Evolutionary conservation across 78 protist genomes (phyloP).

Genomic region (Dictyostelium discoideum): DNA sequence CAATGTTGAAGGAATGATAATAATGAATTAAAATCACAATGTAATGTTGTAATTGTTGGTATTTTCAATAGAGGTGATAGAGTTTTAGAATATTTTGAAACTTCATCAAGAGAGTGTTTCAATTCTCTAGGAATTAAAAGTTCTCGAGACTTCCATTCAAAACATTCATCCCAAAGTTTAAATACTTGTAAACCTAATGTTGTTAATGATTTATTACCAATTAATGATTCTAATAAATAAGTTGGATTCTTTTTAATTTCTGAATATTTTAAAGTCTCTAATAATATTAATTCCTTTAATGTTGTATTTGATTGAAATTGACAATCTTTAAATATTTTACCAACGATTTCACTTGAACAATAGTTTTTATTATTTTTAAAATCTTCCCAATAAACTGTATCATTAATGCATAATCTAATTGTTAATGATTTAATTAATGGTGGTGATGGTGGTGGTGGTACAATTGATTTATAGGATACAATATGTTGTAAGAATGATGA

Average conservation of each 20-base stretch:
- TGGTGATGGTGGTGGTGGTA: neutral
- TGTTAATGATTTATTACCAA: neutral
- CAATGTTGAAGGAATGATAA: neutral
- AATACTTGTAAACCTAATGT: neutral
- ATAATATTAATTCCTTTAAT: neutral
- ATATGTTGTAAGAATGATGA: neutral
- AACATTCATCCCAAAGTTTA: neutral
- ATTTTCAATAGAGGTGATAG: neutral
- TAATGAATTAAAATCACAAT: neutral
- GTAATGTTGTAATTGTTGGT: neutral
- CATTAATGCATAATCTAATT: neutral
- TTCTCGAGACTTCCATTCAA: too few species aligned
- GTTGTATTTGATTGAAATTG: neutral
- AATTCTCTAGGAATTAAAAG: too few species aligned
- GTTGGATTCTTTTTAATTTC: neutral
- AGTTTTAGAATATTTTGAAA: neutral
- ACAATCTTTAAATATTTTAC: neutral
- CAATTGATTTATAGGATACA: neutral
- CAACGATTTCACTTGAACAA: neutral
- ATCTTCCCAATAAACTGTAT: too few species aligned
- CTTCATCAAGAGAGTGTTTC: neutral
- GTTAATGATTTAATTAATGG: neutral
- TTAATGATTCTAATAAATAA: neutral
- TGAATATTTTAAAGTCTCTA: neutral
- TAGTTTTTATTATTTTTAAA: too few species aligned